Evolutionary conservation across 352 stramenopile genomes (phyloP).

Genomic region (Phytophthora litchii): DNA sequence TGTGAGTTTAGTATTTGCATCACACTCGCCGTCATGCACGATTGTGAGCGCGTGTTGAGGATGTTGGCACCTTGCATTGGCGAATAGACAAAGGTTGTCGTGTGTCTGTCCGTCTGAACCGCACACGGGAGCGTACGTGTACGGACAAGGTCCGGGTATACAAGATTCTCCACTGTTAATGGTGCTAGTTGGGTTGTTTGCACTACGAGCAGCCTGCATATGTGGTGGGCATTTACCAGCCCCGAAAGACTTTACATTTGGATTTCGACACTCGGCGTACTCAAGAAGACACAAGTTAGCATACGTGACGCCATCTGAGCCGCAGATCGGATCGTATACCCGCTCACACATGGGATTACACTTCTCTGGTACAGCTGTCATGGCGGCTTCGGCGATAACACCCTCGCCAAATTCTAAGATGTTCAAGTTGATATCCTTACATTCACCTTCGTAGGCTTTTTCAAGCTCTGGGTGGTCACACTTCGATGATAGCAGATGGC

Average conservation of each 20-base stretch:
- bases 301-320: conserved; percentile 70
- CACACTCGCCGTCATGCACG: conserved; percentile 53
- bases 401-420: conserved; percentile 21
- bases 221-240: conserved; percentile 47
- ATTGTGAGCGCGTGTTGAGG: conserved; percentile 34
- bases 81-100: conserved; percentile 47
- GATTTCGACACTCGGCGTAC: conserved; percentile 48
- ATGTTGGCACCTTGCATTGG: conserved; percentile 37
- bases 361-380: conserved; percentile 31
- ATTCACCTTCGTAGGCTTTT: conserved; percentile 46
- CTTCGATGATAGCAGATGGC: conserved; percentile 50
- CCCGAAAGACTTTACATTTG: conserved; percentile 38
- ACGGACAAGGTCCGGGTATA: conserved; percentile 46
- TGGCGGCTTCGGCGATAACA: background rate
- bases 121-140: conserved; percentile 41
- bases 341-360: conserved; percentile 57
- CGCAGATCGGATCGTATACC: conserved; percentile 58
- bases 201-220: conserved; percentile 23
- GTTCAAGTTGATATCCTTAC: conserved; percentile 14
- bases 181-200: conserved; percentile 9
- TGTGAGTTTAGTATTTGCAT: conserved; percentile 44
- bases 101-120: conserved; percentile 50
- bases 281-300: conserved; percentile 62
- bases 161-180: conserved; percentile 30
- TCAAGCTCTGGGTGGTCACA: conserved; percentile 50